Percentiles rank a stretch among this genome's conserved stretches.
phyloP scores from a whole-genome alignment of 192 early-diverging fungal species.

The Linnemannia exigua region DNA sequence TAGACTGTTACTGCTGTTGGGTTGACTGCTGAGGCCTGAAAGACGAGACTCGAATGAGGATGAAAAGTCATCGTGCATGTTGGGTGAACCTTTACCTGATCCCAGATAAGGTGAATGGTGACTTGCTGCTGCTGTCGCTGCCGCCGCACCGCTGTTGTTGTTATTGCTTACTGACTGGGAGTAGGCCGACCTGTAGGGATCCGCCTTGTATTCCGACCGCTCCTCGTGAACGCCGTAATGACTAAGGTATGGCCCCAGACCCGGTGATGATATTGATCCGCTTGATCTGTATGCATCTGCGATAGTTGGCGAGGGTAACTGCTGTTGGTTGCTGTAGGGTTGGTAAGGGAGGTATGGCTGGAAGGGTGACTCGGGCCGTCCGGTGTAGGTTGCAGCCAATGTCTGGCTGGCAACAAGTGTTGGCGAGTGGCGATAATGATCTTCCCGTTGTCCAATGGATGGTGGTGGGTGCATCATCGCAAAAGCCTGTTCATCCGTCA shows the following conservation, averaged over 20 bases:
- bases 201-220: conserved; percentile 24
- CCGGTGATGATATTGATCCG: conserved; percentile 20
- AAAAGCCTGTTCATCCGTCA: conserved; percentile 29
- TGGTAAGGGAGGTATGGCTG: conserved; percentile 39
- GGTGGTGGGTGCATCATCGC: conserved; percentile 25
- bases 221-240: conserved; percentile 14
- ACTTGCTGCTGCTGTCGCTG: neutral
- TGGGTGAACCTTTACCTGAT: conserved; percentile 33
- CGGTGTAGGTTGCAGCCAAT: conserved; percentile 32
- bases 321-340: conserved; percentile 26
- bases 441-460: conserved; percentile 24
- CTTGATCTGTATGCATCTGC: conserved; percentile 21
- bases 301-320: conserved; percentile 39
- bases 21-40: conserved; percentile 24
- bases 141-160: neutral
- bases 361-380: conserved; percentile 34
- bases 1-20: conserved; percentile 21
- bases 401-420: conserved; percentile 44
- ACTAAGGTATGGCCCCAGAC: conserved; percentile 14
- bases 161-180: conserved; percentile 25
- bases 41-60: conserved; percentile 49
- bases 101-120: conserved; percentile 36
- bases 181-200: conserved; percentile 45
- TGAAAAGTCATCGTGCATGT: conserved; percentile 46
- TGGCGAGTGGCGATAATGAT: conserved; percentile 37